Percentiles rank a stretch among this genome's conserved stretches.
These are phyloP conservation scores for Dipteronia sinensis DNA, from an alignment of 345 rosid species.

Conservation along the genomic window DNA sequence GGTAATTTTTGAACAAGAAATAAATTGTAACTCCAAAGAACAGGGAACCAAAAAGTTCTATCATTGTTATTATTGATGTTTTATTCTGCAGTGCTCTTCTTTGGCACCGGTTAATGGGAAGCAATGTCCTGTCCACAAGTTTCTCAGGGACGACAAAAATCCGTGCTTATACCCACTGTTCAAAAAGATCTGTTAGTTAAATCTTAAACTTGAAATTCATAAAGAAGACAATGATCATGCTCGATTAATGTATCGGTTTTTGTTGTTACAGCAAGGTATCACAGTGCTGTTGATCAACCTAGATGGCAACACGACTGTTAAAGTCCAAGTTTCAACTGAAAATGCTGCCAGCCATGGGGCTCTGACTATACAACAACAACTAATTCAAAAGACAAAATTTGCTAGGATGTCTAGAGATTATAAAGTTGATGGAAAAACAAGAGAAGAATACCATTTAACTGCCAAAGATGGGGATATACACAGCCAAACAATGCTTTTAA, in stretches of 20 bases:
- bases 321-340: constrained; percentile 32
- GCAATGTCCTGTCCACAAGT: constrained; percentile 59
- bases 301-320: constrained; percentile 32
- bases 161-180: constrained; percentile 83
- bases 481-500: constrained; percentile 45
- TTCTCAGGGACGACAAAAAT: constrained; percentile 61
- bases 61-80: background rate
- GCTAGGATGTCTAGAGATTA: constrained; percentile 31
- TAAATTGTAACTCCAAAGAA: background rate
- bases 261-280: constrained; percentile 39
- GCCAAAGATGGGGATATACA: constrained; percentile 45
- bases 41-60: background rate
- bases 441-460: constrained; percentile 54
- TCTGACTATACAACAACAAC: constrained; percentile 17
- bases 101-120: constrained; percentile 88
- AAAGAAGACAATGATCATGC: background rate
- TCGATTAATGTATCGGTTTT: background rate
- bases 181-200: constrained; percentile 66
- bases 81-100: constrained; percentile 74
- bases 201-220: background rate
- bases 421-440: constrained; percentile 6
- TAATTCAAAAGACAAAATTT: constrained; percentile 25
- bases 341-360: constrained; percentile 18
- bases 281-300: constrained; percentile 58
- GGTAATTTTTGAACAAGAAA: constrained; percentile 16